A percentile compares a stretch with the other conserved stretches of the same genome.
These are phyloP conservation scores for Neurospora sp. DNA, from an alignment of 2,329 filamentous ascomycete genomes.

Conservation along the genomic window DNA sequence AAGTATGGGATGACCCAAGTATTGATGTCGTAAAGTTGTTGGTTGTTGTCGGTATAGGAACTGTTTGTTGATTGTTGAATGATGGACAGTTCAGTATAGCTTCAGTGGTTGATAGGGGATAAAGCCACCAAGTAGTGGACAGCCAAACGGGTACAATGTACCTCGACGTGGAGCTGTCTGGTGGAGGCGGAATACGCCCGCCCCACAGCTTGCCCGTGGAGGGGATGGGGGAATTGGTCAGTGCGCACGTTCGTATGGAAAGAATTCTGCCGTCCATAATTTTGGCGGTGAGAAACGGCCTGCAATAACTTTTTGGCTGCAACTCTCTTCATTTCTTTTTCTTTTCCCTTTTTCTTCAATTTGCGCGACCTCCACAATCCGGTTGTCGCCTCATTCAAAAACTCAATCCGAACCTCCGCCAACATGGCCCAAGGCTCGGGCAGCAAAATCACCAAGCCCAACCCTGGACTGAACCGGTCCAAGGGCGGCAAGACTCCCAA, in stretches of 20 bases:
- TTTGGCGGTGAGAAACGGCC: background rate
- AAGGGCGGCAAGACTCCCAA: constrained; percentile 17
- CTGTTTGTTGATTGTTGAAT: background rate
- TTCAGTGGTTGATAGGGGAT: background rate
- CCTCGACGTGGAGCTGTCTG: background rate
- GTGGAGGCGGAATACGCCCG: background rate
- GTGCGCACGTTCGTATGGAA: background rate
- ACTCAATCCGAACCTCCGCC: background rate
- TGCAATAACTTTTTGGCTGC: no score
- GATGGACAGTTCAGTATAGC: background rate
- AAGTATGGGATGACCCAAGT: background rate
- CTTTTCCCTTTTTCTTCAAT: background rate
- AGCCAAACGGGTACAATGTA: background rate
- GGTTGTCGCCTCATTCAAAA: background rate
- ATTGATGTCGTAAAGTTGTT: background rate
- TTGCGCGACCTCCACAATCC: background rate
- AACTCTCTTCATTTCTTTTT: no score
- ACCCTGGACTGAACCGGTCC: constrained; percentile 27
- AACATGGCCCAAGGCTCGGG: constrained; percentile 45
- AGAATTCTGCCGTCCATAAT: background rate
- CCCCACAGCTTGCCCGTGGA: background rate
- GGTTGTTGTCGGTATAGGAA: background rate
- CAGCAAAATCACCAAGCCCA: constrained; percentile 35
- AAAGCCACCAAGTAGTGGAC: background rate
- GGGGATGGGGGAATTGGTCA: background rate